A percentile compares a stretch with the other conserved stretches of the same genome.
These are phyloP conservation scores for Spongospora subterranea DNA, from an alignment of 208 protist genomes.

Conservation along the genomic window DNA sequence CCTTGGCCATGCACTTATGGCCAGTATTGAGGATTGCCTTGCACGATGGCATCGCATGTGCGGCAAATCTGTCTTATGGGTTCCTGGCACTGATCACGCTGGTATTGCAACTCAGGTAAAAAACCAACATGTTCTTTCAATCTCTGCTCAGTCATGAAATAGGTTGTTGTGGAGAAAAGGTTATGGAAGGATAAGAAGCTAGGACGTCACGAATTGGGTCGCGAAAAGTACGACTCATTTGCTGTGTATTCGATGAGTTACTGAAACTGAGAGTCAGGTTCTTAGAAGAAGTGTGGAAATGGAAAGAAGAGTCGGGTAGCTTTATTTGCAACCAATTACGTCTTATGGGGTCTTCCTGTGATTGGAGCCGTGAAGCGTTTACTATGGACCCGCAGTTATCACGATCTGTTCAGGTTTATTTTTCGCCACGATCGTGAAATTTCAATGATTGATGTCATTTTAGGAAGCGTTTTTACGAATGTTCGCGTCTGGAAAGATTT, in stretches of 20 bases:
- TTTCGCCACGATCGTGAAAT: not conserved
- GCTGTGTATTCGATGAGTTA: not conserved
- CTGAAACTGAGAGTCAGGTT: not conserved
- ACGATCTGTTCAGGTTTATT: conserved; percentile 83
- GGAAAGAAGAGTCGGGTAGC: conserved; percentile 83
- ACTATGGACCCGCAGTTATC: conserved; percentile 95
- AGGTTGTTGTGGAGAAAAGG: conserved; percentile 95
- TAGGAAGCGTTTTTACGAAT: conserved; percentile 94
- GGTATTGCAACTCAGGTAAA: conserved; percentile 95
- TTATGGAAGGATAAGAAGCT: conserved; percentile 81
- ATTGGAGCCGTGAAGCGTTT: conserved; percentile 98
- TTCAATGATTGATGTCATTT: not conserved
- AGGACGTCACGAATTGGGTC: conserved; percentile 72
- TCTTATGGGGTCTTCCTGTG: conserved; percentile 92
- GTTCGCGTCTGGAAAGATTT: conserved; percentile 93
- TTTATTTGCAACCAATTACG: conserved; percentile 94
- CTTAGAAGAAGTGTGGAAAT: conserved; percentile 54
- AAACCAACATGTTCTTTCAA: conserved; percentile 9
- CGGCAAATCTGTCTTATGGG: conserved; percentile 94
- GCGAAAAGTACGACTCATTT: conserved; percentile 68
- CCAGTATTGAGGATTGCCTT: conserved; percentile 73
- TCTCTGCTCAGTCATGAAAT: not conserved
- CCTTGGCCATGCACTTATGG: conserved; percentile 97
- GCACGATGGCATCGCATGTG: conserved; percentile 71
- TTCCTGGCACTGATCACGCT: conserved; percentile 99